Percentiles rank a stretch among this genome's conserved stretches.
Conservation (phyloP, 805 yeast genomes). For the Metschnikowia gelsemii region DNA sequence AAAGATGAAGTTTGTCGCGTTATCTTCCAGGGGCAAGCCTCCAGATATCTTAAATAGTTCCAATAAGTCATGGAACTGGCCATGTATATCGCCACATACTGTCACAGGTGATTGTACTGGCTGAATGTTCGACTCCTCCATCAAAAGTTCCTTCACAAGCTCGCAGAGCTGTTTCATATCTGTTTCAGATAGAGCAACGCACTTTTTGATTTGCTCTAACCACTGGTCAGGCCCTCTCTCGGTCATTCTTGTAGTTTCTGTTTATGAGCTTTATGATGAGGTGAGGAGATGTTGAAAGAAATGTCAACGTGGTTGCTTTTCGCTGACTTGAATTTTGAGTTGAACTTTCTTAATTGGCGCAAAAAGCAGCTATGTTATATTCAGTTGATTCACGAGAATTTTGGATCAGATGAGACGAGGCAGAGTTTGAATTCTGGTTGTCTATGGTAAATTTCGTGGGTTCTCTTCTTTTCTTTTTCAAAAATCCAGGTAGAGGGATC, state of each 20-base stretch:
- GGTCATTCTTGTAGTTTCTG: constrained; percentile 36
- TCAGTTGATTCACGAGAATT: neutral
- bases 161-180: constrained; percentile 98
- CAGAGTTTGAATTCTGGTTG: too few species aligned
- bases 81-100: constrained; percentile 97
- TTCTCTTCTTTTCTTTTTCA: neutral
- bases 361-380: too few species aligned
- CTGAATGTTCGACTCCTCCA: constrained; percentile 95
- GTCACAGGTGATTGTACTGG: constrained; percentile 93
- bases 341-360: too few species aligned
- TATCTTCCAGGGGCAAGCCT: constrained; percentile 80
- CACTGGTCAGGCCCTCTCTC: constrained; percentile 93
- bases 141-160: constrained; percentile 85
- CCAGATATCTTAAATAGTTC: constrained; percentile 90
- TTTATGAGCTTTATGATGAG: too few species aligned
- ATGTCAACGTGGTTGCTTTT: too few species aligned
- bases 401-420: neutral
- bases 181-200: constrained; percentile 82
- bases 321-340: too few species aligned
- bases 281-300: too few species aligned
- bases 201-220: constrained; percentile 90
- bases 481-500: neutral
- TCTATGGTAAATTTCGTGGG: too few species aligned
- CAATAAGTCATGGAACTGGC: constrained; percentile 92
- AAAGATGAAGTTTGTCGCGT: constrained; percentile 67